Conservation (phyloP, 495 filamentous ascomycete species). For the Xanthoparmelia taractica region DNA sequence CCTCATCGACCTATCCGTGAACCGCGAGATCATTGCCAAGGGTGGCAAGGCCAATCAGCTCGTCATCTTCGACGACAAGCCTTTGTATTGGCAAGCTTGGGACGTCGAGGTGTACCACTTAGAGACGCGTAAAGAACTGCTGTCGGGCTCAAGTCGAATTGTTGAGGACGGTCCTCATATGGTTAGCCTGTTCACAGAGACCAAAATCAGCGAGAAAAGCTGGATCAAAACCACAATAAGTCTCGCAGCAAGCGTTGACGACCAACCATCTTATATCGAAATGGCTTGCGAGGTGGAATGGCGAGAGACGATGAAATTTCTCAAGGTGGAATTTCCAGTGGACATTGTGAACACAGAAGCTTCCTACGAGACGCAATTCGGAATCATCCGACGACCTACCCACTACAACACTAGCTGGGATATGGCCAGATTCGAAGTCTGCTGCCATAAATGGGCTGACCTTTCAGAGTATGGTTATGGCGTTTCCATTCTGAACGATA, state of each 20-base stretch:
- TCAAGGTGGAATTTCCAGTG: constrained; percentile 98
- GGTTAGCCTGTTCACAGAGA: constrained; percentile 71
- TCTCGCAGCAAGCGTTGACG: constrained; percentile 57
- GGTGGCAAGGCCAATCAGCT: constrained; percentile 82
- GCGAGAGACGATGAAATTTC: constrained; percentile 92
- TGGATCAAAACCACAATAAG: constrained; percentile 83
- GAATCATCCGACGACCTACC: constrained; percentile 77
- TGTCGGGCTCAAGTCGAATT: constrained; percentile 56
- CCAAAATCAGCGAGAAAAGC: constrained; percentile 76
- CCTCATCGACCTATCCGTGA: constrained; percentile 58
- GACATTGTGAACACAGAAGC: constrained; percentile 87
- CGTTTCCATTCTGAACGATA: constrained; percentile 89
- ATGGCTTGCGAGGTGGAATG: constrained; percentile 80
- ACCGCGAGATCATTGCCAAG: constrained; percentile 70
- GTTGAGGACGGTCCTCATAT: constrained; percentile 64
- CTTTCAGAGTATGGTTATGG: constrained; percentile 87
- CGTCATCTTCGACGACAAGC: constrained; percentile 96
- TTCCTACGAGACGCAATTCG: constrained; percentile 93
- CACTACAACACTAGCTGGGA: constrained; percentile 98
- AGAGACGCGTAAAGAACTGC: constrained; percentile 71
- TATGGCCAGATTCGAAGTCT: constrained; percentile 99
- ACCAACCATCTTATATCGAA: constrained; percentile 64
- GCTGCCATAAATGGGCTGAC: constrained; percentile 96
- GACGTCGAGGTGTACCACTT: constrained; percentile 96
- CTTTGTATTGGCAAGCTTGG: constrained; percentile 98